A percentile compares a stretch with the other conserved stretches of the same genome.
phyloP scores from a whole-genome alignment of 2,329 filamentous ascomycete species.

The Exophiala xenobiotica region DNA sequence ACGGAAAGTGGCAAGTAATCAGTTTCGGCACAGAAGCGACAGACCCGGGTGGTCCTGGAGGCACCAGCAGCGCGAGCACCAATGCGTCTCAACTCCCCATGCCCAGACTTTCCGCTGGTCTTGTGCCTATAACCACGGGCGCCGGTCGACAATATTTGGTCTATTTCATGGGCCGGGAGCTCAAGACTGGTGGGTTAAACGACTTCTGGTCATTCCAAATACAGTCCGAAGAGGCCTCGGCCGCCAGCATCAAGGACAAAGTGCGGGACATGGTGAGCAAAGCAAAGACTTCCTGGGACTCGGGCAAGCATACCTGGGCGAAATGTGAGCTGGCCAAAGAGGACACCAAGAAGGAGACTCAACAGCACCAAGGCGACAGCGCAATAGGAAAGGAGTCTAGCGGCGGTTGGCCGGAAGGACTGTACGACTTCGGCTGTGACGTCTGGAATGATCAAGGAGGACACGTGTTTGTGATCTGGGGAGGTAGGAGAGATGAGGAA shows the following conservation, averaged over 20 bases:
- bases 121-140: constrained; percentile 22
- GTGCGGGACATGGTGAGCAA: constrained; percentile 11
- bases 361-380: not conserved
- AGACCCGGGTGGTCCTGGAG: too few relatives aligned
- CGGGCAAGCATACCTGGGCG: constrained; percentile 21
- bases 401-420: constrained; percentile 4
- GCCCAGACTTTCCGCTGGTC: constrained; percentile 1
- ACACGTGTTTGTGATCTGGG: constrained; percentile 17
- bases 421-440: constrained; percentile 17
- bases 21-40: constrained; percentile 10
- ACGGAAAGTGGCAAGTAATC: constrained; percentile 15
- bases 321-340: constrained; percentile 18
- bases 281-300: constrained; percentile 5
- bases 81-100: constrained; percentile 7
- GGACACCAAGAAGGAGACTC: not conserved
- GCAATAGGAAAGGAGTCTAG: not conserved
- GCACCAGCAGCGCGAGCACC: not conserved
- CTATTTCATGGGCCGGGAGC: constrained; percentile 15
- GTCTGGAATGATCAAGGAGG: constrained; percentile 20
- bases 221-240: constrained; percentile 6
- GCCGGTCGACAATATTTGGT: constrained; percentile 19
- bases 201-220: constrained; percentile 23
- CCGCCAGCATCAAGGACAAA: constrained; percentile 16
- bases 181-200: not conserved
- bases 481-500: constrained; percentile 8